Evolutionary conservation across 2,329 filamentous ascomycete genomes (phyloP).

Genomic region (Ophidiomyces ophidiicola): DNA sequence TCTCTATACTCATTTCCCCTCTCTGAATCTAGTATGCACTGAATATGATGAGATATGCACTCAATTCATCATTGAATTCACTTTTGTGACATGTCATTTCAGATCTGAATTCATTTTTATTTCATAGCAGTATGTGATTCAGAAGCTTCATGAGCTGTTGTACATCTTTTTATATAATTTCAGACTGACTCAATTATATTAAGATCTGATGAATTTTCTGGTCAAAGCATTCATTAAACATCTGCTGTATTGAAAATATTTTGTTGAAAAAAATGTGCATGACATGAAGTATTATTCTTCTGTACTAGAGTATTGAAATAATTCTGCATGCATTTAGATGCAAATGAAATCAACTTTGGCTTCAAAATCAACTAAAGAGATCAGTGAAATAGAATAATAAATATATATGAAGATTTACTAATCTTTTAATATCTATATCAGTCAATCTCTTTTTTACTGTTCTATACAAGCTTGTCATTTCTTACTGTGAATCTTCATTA

Average conservation of each 20-base stretch:
- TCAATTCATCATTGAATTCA: constrained; percentile 16
- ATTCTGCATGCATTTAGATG: constrained; percentile 11
- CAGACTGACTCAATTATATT: constrained; percentile 10
- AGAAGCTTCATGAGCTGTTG: constrained; percentile 7
- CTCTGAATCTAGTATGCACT: not conserved
- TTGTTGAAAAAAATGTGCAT: constrained; percentile 8
- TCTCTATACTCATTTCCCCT: constrained; percentile 1
- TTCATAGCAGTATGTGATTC: not conserved
- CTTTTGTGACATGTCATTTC: constrained; percentile 12
- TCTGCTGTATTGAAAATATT: constrained; percentile 8
- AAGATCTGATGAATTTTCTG: constrained; percentile 13
- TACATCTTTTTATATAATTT: constrained; percentile 13
- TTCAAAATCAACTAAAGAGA: constrained; percentile 12
- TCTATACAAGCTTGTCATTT: constrained; percentile 14
- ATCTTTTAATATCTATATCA: too few species aligned
- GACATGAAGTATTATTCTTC: constrained; percentile 17
- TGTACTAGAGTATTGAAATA: constrained; percentile 16
- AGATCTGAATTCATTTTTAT: constrained; percentile 9
- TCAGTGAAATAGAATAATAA: constrained; percentile 2
- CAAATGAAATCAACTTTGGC: constrained; percentile 18
- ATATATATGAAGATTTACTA: constrained; percentile 14
- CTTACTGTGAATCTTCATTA: constrained; percentile 15
- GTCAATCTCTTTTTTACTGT: constrained; percentile 15
- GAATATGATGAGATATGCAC: constrained; percentile 7
- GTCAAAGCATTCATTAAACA: constrained; percentile 9